phyloP scores from a whole-genome alignment of 1,284 basidiomycete species.

The Porodaedalea pini region DNA sequence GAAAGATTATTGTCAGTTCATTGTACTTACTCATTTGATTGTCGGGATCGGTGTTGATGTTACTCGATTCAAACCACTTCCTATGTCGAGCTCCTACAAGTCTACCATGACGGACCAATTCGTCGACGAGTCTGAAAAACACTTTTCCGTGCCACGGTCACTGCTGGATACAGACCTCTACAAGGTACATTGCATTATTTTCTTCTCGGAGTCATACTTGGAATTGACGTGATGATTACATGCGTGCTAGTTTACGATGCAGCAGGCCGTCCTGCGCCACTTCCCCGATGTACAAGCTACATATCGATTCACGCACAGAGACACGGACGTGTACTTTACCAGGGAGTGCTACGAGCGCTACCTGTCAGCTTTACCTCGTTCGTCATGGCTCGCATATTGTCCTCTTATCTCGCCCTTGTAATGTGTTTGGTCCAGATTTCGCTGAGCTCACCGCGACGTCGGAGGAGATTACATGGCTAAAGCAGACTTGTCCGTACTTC shows the following conservation, averaged over 20 bases:
- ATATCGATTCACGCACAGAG: conserved; percentile 88
- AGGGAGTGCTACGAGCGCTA: conserved; percentile 67
- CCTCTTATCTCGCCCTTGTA: background rate
- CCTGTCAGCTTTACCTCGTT: conserved; percentile 62
- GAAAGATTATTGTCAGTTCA: too few relatives aligned
- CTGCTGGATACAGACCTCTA: conserved; percentile 95
- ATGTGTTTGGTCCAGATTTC: conserved; percentile 50
- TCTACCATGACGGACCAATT: background rate
- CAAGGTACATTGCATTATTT: conserved; percentile 55
- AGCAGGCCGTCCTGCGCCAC: conserved; percentile 85
- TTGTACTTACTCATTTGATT: too few relatives aligned
- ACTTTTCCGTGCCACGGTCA: conserved; percentile 45
- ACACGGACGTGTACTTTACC: conserved; percentile 69
- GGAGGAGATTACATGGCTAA: conserved; percentile 71
- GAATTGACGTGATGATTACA: conserved; percentile 12
- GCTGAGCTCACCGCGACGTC: conserved; percentile 55
- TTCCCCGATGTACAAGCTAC: conserved; percentile 69
- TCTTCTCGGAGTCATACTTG: background rate
- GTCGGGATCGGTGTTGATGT: too few relatives aligned
- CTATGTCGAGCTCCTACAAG: background rate
- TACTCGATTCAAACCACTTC: background rate
- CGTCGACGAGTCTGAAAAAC: background rate
- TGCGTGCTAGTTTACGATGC: conserved; percentile 83
- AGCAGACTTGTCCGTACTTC: conserved; percentile 74
- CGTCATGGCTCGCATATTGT: conserved; percentile 29